Evolutionary conservation across 805 yeast genomes (phyloP).

Genomic region (Kodamaea kaohsiungensis): DNA sequence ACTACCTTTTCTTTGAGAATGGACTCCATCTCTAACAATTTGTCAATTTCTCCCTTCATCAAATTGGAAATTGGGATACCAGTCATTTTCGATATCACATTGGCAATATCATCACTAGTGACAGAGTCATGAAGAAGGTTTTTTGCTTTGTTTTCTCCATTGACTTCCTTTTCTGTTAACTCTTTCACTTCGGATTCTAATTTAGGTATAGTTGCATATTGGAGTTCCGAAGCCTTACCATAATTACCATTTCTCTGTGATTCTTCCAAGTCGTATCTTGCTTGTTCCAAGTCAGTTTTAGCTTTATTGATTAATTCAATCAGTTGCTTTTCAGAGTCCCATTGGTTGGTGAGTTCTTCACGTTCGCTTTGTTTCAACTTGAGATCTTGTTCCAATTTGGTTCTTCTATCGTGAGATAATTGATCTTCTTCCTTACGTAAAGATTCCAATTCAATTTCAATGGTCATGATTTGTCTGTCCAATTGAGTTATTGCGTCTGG

Average conservation of each 20-base stretch:
- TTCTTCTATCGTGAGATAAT: slow-evolving; percentile 74
- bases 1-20: slow-evolving; percentile 76
- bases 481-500: slow-evolving; percentile 91
- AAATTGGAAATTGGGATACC: slow-evolving; percentile 92
- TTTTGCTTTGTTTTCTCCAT: slow-evolving; percentile 29
- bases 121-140: slow-evolving; percentile 83
- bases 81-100: slow-evolving; percentile 90
- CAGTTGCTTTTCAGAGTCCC: slow-evolving; percentile 82
- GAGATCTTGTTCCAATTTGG: slow-evolving; percentile 70
- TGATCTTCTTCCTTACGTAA: slow-evolving; percentile 90
- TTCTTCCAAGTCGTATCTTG: slow-evolving; percentile 78
- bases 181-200: slow-evolving; percentile 63
- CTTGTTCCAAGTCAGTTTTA: slow-evolving; percentile 80
- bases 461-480: slow-evolving; percentile 88
- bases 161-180: slow-evolving; percentile 23
- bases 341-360: slow-evolving; percentile 69
- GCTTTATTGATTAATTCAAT: slow-evolving; percentile 78
- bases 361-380: slow-evolving; percentile 63
- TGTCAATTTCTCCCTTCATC: slow-evolving; percentile 92
- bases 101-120: slow-evolving; percentile 90
- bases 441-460: slow-evolving; percentile 93
- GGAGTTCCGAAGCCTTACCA: slow-evolving; percentile 84
- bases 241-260: slow-evolving; percentile 84
- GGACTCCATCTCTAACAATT: slow-evolving; percentile 83
- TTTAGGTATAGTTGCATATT: slow-evolving; percentile 83